These are phyloP conservation scores for Diaporthe sp. DNA, from an alignment of 2,329 filamentous ascomycete genomes.

Conservation along the genomic window DNA sequence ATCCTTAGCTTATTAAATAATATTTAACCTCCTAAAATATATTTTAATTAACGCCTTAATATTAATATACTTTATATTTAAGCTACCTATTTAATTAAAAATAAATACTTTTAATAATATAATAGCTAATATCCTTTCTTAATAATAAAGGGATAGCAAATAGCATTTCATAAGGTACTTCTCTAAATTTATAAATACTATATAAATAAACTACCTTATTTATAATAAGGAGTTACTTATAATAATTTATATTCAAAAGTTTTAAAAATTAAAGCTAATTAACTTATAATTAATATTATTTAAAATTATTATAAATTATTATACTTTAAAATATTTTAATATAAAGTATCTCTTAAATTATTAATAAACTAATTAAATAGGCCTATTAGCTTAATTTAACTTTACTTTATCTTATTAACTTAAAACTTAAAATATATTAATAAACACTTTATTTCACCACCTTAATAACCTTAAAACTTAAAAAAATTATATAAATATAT, in stretches of 20 bases:
- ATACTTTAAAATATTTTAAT: too few species aligned
- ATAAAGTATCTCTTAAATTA: neutral
- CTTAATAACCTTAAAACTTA: neutral
- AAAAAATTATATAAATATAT: neutral
- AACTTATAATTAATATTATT: too few species aligned
- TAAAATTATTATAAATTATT: too few species aligned
- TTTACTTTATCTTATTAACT: neutral
- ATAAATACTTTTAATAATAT: too few species aligned
- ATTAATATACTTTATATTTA: neutral
- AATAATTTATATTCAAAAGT: neutral
- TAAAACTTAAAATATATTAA: neutral
- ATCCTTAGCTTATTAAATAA: neutral
- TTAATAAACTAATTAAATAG: neutral
- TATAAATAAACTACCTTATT: neutral
- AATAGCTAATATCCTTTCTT: too few species aligned
- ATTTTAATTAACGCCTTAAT: too few species aligned
- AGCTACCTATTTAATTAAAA: too few species aligned
- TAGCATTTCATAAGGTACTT: neutral
- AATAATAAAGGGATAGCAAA: neutral
- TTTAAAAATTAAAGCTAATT: too few species aligned
- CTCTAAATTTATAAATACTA: neutral
- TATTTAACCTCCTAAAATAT: neutral
- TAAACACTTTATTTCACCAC: neutral
- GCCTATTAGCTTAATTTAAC: neutral
- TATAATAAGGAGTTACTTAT: neutral